Base-by-base conservation (phyloP, 495 filamentous ascomycete species). In the Talaromyces borbonicus region DNA sequence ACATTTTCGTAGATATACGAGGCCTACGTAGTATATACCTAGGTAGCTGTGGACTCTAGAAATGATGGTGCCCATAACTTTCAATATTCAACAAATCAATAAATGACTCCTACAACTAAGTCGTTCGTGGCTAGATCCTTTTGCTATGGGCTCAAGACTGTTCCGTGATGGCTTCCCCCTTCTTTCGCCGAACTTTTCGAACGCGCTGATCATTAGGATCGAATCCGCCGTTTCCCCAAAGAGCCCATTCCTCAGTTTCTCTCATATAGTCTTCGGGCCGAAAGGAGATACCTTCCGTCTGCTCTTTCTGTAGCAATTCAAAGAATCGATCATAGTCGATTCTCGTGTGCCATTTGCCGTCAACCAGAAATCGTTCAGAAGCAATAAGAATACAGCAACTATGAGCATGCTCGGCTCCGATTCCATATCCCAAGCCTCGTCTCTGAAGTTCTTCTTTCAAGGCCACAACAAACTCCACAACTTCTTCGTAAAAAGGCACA, bases 301-400 rank as follows among this genome's bases (percentile, higher is more conserved):
- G 63, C 18, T 70, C 66, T 42, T 77, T 73, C 63, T 93, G 85
- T 26, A 90, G 70, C 24, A 87, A 72, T 56, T 90, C 71, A 56
- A 95, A 96, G 73, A 96, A 97, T 44, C 73, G 78, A 31, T 81
- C 76, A 61, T 95, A 97, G 55, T 94, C 83, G 54, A 97, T 97
- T 16, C 82, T 63, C 12, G 90, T 94, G 55, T 90, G 85, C 90
- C 90, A 97, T 62, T 78, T 84, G 0, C 79, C 83, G 40, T 85
- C 71, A 6, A 77, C 67, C 18, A 67, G 55, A 65, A 95, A 97
- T 8, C 86, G 63, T 36, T 80, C 75, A 49, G 81, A 84, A 1
- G 87, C 90, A 29, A 97, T 71, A 27, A 97, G 68, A 11, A 89
- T 79, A 55, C 90, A 97, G 66, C 90, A 97, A 55, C 85, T 90